Percentiles rank a stretch among this genome's conserved stretches.
These are phyloP conservation scores for Asterella californica DNA, from an alignment of 225 moss, liverwort and hornwort species.

Conservation along the genomic window DNA sequence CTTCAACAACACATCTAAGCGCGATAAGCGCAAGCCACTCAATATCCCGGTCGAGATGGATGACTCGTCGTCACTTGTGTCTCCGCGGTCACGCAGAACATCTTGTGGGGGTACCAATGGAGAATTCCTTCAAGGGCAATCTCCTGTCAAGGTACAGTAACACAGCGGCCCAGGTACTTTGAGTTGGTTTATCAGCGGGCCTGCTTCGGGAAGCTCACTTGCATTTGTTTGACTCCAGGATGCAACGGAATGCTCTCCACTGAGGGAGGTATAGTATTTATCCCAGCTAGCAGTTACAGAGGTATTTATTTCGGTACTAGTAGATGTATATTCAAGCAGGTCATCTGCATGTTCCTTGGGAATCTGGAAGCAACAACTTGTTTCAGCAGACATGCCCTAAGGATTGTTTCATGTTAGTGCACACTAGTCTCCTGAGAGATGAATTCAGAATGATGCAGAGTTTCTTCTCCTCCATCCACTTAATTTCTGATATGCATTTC, in stretches of 20 bases:
- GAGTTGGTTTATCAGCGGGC: conserved; percentile 43
- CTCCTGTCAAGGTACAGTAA: conserved; percentile 58
- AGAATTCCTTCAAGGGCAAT: conserved; percentile 46
- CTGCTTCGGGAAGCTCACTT: conserved; percentile 44
- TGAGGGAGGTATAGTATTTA: conserved; percentile 46
- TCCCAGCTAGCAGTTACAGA: conserved; percentile 35
- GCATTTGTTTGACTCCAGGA: conserved; percentile 48
- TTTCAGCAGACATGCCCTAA: conserved; percentile 28
- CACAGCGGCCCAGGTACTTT: conserved; percentile 37
- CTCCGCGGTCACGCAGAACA: conserved; percentile 46
- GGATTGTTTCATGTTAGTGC: conserved; percentile 31
- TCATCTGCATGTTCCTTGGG: conserved; percentile 35
- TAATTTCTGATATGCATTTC: conserved; percentile 20
- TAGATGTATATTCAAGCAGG: conserved; percentile 38
- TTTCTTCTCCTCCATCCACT: conserved; percentile 2
- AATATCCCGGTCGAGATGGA: conserved; percentile 30
- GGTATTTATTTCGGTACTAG: conserved; percentile 26
- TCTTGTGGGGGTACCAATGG: conserved; percentile 53
- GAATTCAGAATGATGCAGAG: conserved; percentile 17
- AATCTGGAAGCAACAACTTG: conserved; percentile 32
- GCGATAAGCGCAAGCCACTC: conserved; percentile 46
- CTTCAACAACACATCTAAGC: conserved; percentile 30
- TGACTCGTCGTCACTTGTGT: conserved; percentile 36
- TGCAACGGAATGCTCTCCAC: conserved; percentile 47
- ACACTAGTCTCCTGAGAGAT: conserved; percentile 17